Evolutionary conservation across 208 protist genomes (phyloP).

Genomic region (Strigomonas culicis): DNA sequence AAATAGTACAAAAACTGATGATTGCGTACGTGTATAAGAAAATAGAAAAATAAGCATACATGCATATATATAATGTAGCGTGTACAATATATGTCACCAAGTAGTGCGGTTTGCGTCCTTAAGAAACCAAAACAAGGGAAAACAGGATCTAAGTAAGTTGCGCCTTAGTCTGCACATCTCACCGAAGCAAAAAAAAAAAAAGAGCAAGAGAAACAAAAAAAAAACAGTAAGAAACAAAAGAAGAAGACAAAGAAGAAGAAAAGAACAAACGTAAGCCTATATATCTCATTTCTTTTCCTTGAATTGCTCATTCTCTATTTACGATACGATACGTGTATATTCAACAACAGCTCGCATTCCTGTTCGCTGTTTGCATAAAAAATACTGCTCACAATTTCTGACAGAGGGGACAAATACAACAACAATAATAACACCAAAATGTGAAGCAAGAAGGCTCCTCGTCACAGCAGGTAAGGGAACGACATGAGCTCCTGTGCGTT

Average conservation of each 20-base stretch:
- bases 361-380: background rate
- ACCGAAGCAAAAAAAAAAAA: conserved; percentile 2
- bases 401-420: background rate
- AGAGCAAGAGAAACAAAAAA: background rate
- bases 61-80: no score
- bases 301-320: background rate
- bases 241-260: background rate
- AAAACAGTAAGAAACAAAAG: background rate
- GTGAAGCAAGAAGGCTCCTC: background rate
- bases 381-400: background rate
- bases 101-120: background rate
- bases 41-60: no score
- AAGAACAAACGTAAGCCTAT: background rate
- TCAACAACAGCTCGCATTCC: background rate
- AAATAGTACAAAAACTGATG: no score
- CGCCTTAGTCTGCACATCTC: no score
- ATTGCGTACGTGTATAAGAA: no score
- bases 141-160: no score
- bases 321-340: background rate
- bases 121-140: background rate
- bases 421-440: background rate
- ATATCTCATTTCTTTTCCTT: no score
- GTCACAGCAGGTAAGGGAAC: background rate
- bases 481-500: background rate
- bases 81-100: background rate